Evolutionary conservation across 2,329 filamentous ascomycete species (phyloP).

Genomic region (Orbilia ellipsospora): DNA sequence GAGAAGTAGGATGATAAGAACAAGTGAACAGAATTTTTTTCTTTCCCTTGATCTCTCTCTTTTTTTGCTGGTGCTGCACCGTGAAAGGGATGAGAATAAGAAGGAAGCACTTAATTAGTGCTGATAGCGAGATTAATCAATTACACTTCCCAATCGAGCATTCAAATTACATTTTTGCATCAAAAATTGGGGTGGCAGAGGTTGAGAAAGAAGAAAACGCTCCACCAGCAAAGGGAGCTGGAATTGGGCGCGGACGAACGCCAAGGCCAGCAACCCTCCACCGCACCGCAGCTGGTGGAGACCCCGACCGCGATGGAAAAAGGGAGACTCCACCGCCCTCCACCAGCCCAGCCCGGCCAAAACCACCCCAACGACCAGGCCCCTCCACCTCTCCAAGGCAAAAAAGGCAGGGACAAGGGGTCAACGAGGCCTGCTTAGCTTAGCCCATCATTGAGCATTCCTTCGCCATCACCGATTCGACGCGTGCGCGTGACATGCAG

Average conservation of each 20-base stretch:
- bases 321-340: no score
- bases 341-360: no score
- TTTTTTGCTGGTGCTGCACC: background rate
- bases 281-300: no score
- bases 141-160: slow-evolving; percentile 53
- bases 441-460: slow-evolving; percentile 12
- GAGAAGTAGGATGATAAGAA: slow-evolving; percentile 10
- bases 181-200: slow-evolving; percentile 49
- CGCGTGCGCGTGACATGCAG: slow-evolving; percentile 52
- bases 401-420: no score
- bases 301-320: slow-evolving; percentile 19
- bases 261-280: background rate
- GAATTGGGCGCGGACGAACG: no score
- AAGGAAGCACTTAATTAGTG: slow-evolving; percentile 20
- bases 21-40: slow-evolving; percentile 12
- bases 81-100: slow-evolving; percentile 39
- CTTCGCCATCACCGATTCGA: slow-evolving; percentile 40
- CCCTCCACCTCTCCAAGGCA: no score
- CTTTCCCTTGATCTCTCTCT: background rate
- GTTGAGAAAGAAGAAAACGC: background rate
- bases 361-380: no score
- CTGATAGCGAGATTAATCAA: slow-evolving; percentile 22
- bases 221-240: slow-evolving; percentile 5
- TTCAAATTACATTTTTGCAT: slow-evolving; percentile 16
- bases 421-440: background rate